phyloP scores from a whole-genome alignment of 225 moss, liverwort and hornwort genomes.

The Takakia lepidozioides region DNA sequence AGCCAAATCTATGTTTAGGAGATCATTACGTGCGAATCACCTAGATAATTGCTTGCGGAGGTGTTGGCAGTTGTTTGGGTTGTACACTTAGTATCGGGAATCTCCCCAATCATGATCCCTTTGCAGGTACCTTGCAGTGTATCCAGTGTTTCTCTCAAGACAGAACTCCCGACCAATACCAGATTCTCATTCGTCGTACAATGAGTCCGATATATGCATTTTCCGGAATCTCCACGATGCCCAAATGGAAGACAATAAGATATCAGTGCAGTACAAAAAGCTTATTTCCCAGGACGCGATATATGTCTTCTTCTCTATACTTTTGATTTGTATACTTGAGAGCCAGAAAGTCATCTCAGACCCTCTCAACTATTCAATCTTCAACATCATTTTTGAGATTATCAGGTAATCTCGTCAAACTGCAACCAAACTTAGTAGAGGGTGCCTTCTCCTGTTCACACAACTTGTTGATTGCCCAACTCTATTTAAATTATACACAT shows the following conservation, averaged over 20 bases:
- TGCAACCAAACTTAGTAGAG: too few relatives aligned
- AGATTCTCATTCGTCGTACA: constrained; percentile 9
- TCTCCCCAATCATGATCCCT: too few relatives aligned
- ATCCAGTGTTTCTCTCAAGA: constrained; percentile 47
- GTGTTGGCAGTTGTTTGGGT: too few relatives aligned
- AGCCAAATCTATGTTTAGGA: too few relatives aligned
- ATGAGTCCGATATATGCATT: constrained; percentile 3
- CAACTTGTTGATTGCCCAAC: too few relatives aligned
- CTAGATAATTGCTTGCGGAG: too few relatives aligned
- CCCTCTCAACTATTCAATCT: constrained; percentile 60
- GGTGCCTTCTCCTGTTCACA: too few relatives aligned
- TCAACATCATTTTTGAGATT: constrained; percentile 70
- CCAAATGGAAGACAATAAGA: constrained; percentile 13
- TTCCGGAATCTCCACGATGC: background rate
- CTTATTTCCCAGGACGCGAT: constrained; percentile 43
- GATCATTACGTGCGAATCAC: too few relatives aligned
- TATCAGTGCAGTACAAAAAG: constrained; percentile 31
- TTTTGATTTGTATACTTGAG: constrained; percentile 46
- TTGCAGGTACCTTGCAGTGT: constrained; percentile 51
- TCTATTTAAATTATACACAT: too few relatives aligned
- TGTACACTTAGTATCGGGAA: too few relatives aligned
- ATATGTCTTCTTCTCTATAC: constrained; percentile 35
- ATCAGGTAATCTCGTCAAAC: too few relatives aligned
- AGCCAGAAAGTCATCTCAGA: constrained; percentile 27
- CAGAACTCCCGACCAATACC: constrained; percentile 24